Evolutionary conservation across 768 basidiomycete genomes (phyloP).

Genomic region (Hirschioporus abietinus): DNA sequence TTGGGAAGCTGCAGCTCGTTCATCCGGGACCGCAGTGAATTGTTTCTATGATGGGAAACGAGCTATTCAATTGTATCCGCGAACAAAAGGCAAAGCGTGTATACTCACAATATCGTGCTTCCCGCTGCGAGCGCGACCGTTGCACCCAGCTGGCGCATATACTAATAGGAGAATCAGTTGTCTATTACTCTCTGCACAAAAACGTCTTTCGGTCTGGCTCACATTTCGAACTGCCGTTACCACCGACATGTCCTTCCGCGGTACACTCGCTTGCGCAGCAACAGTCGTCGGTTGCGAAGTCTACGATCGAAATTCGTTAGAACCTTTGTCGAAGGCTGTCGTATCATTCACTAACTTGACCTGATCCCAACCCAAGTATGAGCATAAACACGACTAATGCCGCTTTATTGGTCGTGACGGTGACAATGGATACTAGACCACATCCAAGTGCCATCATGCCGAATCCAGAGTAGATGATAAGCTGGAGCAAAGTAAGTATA

Average conservation of each 20-base stretch:
- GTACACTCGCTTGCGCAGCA: conserved; percentile 29
- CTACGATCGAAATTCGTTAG: conserved; percentile 11
- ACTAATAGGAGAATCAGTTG: conserved; percentile 31
- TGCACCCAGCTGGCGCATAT: conserved; percentile 65
- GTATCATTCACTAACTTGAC: conserved; percentile 18
- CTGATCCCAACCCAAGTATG: conserved; percentile 32
- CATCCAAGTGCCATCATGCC: conserved; percentile 63
- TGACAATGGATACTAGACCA: conserved; percentile 33
- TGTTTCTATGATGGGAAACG: conserved; percentile 30
- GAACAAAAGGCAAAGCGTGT: background rate
- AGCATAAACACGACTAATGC: conserved; percentile 31
- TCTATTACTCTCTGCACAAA: conserved; percentile 1
- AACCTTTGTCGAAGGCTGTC: background rate
- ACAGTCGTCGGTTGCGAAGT: conserved; percentile 22
- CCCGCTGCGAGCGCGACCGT: conserved; percentile 61
- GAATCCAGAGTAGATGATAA: conserved; percentile 60
- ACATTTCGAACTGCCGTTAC: conserved; percentile 28
- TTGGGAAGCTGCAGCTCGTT: conserved; percentile 30
- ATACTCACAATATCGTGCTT: conserved; percentile 47
- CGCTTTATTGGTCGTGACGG: conserved; percentile 24
- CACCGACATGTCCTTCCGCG: conserved; percentile 17
- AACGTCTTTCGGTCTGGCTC: conserved; percentile 10
- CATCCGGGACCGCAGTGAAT: conserved; percentile 41
- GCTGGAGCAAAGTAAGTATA: conserved; percentile 26
- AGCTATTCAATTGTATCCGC: background rate